phyloP scores from a whole-genome alignment of 2,329 filamentous ascomycete genomes.

The Microdochium bolleyi region DNA sequence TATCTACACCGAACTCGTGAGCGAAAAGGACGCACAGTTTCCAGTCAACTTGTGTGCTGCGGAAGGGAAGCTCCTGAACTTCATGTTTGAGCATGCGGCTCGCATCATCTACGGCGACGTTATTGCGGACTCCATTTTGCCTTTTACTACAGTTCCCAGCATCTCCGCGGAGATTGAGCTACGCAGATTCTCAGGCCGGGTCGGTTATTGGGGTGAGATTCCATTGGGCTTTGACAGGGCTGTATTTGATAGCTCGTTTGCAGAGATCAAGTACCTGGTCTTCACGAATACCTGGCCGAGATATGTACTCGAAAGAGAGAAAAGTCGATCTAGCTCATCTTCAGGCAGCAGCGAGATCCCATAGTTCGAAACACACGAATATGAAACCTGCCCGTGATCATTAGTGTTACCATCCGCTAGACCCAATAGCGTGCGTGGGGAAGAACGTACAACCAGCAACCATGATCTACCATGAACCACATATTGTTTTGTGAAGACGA shows the following conservation, averaged over 20 bases:
- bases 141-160: conserved; percentile 24
- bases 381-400: no score
- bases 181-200: conserved; percentile 5
- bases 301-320: conserved; percentile 41
- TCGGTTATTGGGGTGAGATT: conserved; percentile 27
- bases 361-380: no score
- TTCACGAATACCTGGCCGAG: conserved; percentile 62
- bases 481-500: no score
- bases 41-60: conserved; percentile 57
- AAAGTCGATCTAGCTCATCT: no score
- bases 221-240: conserved; percentile 36
- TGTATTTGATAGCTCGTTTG: conserved; percentile 52
- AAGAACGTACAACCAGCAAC: no score
- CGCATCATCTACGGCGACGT: conserved; percentile 32
- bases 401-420: no score
- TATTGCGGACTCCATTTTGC: conserved; percentile 30
- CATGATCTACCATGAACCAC: no score
- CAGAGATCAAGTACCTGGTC: conserved; percentile 58
- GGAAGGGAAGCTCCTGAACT: conserved; percentile 44
- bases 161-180: conserved; percentile 7
- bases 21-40: conserved; percentile 53
- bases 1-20: conserved; percentile 56
- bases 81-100: conserved; percentile 47
- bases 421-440: no score
- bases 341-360: no score